phyloP scores from a whole-genome alignment of 768 basidiomycete genomes.

The Macrolepiota fuliginosa region DNA sequence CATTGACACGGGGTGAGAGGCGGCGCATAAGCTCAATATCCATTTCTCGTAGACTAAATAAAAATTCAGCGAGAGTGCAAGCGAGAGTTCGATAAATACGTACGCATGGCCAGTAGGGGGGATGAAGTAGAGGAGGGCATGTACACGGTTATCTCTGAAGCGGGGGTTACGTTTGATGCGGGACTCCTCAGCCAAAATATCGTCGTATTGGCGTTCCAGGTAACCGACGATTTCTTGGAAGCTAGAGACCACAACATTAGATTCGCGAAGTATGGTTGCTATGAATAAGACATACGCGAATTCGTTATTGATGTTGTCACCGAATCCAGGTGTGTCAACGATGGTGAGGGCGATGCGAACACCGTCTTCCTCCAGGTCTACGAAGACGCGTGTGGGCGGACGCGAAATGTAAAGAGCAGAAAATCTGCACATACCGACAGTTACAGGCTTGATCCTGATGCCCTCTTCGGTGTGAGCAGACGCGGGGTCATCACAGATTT shows the following conservation, averaged over 20 bases:
- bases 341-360: slow-evolving; percentile 97
- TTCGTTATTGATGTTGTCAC: slow-evolving; percentile 98
- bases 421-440: slow-evolving; percentile 67
- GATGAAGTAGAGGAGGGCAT: slow-evolving; percentile 97
- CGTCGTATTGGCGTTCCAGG: slow-evolving; percentile 98
- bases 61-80: slow-evolving; percentile 1
- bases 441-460: slow-evolving; percentile 92
- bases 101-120: slow-evolving; percentile 97
- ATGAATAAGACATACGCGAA: slow-evolving; percentile 69
- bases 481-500: slow-evolving; percentile 79
- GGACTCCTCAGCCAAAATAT: slow-evolving; percentile 97
- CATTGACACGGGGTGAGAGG: slow-evolving; percentile 95
- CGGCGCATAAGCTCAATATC: slow-evolving; percentile 99
- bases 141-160: slow-evolving; percentile 97
- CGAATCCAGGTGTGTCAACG: slow-evolving; percentile 98
- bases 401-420: background rate
- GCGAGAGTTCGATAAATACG: slow-evolving; percentile 27
- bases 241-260: slow-evolving; percentile 35
- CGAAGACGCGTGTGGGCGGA: slow-evolving; percentile 7
- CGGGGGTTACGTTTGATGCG: slow-evolving; percentile 99
- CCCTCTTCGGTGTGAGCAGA: slow-evolving; percentile 93
- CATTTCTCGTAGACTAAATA: slow-evolving; percentile 83
- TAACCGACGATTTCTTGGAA: slow-evolving; percentile 97
- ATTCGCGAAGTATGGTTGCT: background rate
- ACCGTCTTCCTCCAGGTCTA: slow-evolving; percentile 98